These are phyloP conservation scores for Naganishia vaughanmartiniae DNA, from an alignment of 768 basidiomycete species.

Conservation along the genomic window DNA sequence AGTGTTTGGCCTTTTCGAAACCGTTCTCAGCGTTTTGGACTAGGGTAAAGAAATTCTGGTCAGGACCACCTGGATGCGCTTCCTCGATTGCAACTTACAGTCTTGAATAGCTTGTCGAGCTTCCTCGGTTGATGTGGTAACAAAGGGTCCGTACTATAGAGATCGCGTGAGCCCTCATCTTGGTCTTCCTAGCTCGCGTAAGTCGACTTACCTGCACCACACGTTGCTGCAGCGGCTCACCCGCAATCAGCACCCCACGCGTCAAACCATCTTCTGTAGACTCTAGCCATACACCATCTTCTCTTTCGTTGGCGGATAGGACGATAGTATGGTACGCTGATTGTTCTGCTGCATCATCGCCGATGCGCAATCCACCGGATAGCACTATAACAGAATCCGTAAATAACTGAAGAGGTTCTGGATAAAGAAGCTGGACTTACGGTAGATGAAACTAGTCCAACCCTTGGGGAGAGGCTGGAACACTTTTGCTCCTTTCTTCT, in stretches of 20 bases:
- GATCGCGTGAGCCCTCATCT: background rate
- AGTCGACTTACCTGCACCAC: constrained; percentile 62
- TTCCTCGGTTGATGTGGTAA: constrained; percentile 76
- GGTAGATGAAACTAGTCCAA: constrained; percentile 87
- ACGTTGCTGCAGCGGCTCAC: constrained; percentile 81
- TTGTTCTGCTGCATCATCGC: constrained; percentile 56
- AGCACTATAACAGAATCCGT: constrained; percentile 55
- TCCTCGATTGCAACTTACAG: constrained; percentile 57
- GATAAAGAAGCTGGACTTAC: constrained; percentile 55
- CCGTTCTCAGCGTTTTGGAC: constrained; percentile 76
- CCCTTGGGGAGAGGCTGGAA: constrained; percentile 81
- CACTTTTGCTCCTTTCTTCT: constrained; percentile 60
- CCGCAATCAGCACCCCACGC: constrained; percentile 74
- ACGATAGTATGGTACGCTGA: constrained; percentile 76
- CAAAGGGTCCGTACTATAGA: constrained; percentile 52
- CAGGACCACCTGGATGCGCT: constrained; percentile 23
- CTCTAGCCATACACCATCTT: constrained; percentile 67
- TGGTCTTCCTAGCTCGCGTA: background rate
- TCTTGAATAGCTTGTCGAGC: constrained; percentile 78
- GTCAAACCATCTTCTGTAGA: constrained; percentile 61
- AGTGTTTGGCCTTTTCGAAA: constrained; percentile 82
- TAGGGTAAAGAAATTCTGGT: constrained; percentile 43
- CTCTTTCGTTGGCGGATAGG: constrained; percentile 61
- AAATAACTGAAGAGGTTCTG: background rate
- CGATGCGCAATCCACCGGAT: constrained; percentile 67